Base-by-base conservation (phyloP, 768 basidiomycete species). In the Kwoniella sp. region DNA sequence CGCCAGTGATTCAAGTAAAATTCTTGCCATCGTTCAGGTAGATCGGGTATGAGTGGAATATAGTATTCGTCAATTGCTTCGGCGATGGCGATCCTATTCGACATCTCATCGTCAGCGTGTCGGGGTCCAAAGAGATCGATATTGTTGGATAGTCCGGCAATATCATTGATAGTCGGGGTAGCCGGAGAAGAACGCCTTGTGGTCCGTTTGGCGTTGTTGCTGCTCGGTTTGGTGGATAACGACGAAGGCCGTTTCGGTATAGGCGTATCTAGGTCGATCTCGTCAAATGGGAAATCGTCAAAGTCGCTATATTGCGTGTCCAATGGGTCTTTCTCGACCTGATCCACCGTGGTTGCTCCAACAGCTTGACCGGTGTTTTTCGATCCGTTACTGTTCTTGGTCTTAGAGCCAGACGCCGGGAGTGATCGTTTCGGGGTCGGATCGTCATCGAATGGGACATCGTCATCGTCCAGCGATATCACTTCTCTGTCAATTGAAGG, bases 1-100 rank as follows among this genome's bases (percentile, higher is more conserved):
- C 74, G 37, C 71, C 71, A 76, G 60, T 76, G 74, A 63, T 72
- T 65, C 47, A 63, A 44, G 52, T 68, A 76, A 44, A 72, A 76
- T 10, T 72, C 74, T 54, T 64, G 58, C 58, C 55, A 59, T 37
- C 40, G 48, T 13, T n/a, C 19, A 1, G 55, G 44, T 26, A 64
- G 15, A 26, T 64, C 62, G 6, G 22, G 24, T 37, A 64, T 58
- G 12, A 64, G 40, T 10, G 62, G 62, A 13, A 64, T 36, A 44
- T 49, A 47, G 40, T 44, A 55, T 55, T 55, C 46, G n/a, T 58
- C 48, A 19, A 44, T 19, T 19, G 40, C 40, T 15, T 44, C 40
- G 40, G 10, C 40, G 17, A 44, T 19, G 17, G 40, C n/a, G 26
- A 17, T 21, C 25, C 54, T 29, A 30, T 17, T 49, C 22, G 40